phyloP scores from a whole-genome alignment of 2,329 filamentous ascomycete genomes.

The Rhynchosporium secalis region DNA sequence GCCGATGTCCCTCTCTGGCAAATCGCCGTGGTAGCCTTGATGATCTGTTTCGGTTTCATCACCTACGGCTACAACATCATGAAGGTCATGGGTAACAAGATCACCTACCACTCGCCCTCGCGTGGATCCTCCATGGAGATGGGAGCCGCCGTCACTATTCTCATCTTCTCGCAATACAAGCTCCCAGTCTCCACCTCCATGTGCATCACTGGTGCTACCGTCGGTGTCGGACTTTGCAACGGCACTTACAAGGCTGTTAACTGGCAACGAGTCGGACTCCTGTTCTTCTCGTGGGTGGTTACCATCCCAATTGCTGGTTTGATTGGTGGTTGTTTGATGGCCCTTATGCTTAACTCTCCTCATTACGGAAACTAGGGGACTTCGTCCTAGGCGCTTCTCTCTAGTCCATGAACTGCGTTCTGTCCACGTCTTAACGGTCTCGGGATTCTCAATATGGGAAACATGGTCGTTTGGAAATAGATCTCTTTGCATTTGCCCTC shows the following conservation, averaged over 20 bases:
- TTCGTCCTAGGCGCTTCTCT: too few relatives aligned
- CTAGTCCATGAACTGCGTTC: too few relatives aligned
- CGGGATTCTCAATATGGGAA: too few relatives aligned
- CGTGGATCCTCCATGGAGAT: slow-evolving; percentile 73
- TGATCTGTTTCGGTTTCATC: slow-evolving; percentile 66
- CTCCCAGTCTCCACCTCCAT: slow-evolving; percentile 76
- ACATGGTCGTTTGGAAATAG: too few relatives aligned
- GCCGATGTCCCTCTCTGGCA: slow-evolving; percentile 73
- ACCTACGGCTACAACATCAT: slow-evolving; percentile 85
- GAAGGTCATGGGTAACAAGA: slow-evolving; percentile 83
- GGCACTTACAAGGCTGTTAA: slow-evolving; percentile 71
- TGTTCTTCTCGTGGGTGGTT: slow-evolving; percentile 66
- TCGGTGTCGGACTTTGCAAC: slow-evolving; percentile 77
- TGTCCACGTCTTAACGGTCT: too few relatives aligned
- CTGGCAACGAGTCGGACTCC: slow-evolving; percentile 69
- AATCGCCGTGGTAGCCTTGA: slow-evolving; percentile 65
- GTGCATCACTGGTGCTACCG: slow-evolving; percentile 79
- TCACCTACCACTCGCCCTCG: slow-evolving; percentile 66
- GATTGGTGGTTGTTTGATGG: slow-evolving; percentile 44
- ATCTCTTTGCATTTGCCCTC: too few relatives aligned
- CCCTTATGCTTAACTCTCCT: slow-evolving; percentile 57
- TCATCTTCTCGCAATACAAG: slow-evolving; percentile 73
- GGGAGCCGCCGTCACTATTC: slow-evolving; percentile 74
- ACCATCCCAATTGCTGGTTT: slow-evolving; percentile 52
- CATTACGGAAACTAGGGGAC: slow-evolving; percentile 7